These are phyloP conservation scores for Haplosporangium gracile DNA, from an alignment of 192 early-diverging fungal species.

Conservation along the genomic window DNA sequence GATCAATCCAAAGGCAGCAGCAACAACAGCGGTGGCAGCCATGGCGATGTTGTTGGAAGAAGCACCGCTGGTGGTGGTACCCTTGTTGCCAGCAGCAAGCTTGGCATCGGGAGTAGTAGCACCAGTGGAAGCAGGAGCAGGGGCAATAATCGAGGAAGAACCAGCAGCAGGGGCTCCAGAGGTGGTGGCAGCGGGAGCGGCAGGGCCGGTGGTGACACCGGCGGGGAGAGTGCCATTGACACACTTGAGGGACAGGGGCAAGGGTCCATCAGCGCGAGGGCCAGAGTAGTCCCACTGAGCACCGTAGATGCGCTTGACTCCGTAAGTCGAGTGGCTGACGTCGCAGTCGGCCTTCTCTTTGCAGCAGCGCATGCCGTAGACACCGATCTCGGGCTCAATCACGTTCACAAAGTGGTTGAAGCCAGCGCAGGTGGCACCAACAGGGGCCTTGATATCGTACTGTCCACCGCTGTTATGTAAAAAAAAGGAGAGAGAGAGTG, in stretches of 20 bases:
- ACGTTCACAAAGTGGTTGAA: conserved; percentile 60
- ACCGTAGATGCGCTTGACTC: conserved; percentile 43
- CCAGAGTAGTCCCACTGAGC: conserved; percentile 36
- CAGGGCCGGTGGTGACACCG: conserved; percentile 7
- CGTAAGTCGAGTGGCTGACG: conserved; percentile 28
- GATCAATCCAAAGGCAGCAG: conserved; percentile 22
- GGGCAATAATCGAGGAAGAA: neutral
- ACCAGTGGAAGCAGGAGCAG: neutral
- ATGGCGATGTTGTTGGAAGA: conserved; percentile 23
- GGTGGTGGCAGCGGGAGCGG: neutral
- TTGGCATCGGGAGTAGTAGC: conserved; percentile 17
- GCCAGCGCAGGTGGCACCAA: conserved; percentile 58
- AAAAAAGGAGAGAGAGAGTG: neutral
- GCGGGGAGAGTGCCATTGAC: conserved; percentile 43
- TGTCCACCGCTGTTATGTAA: conserved; percentile 19
- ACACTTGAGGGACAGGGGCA: conserved; percentile 48
- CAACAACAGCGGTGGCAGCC: conserved; percentile 35
- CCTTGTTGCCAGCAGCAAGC: neutral
- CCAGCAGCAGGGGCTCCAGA: conserved; percentile 7
- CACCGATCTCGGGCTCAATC: conserved; percentile 56
- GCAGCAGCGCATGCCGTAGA: conserved; percentile 66
- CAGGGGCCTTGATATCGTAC: conserved; percentile 51
- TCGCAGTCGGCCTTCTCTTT: conserved; percentile 35
- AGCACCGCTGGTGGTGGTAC: neutral
- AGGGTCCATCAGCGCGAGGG: conserved; percentile 38